Conservation (phyloP, 2,329 filamentous ascomycete genomes). For the Aureobasidium leucospermi region DNA sequence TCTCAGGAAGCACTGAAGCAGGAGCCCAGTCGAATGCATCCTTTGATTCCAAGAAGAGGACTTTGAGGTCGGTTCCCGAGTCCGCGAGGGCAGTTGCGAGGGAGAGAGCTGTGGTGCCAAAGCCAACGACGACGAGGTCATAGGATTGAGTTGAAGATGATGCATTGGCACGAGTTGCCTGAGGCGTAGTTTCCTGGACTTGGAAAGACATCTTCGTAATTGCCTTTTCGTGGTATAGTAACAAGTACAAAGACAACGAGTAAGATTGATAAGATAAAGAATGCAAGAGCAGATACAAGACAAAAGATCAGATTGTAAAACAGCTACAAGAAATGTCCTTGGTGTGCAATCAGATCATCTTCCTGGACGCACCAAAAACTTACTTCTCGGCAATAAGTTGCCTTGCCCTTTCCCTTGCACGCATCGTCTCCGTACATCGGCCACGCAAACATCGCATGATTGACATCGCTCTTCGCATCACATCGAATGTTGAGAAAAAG, state of each 20-base stretch:
- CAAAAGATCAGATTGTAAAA: neutral
- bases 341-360: no score
- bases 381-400: neutral
- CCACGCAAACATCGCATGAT: neutral
- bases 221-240: neutral
- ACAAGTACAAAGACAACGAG: neutral
- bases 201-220: neutral
- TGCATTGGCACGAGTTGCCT: neutral
- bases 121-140: constrained; percentile 23
- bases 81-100: constrained; percentile 21
- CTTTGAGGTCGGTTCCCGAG: constrained; percentile 13
- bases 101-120: constrained; percentile 20
- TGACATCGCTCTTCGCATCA: neutral
- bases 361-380: neutral
- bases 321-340: neutral
- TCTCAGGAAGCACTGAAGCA: constrained; percentile 19
- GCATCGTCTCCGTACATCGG: neutral
- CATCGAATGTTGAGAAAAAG: neutral
- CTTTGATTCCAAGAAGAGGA: constrained; percentile 21
- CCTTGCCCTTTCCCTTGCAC: neutral
- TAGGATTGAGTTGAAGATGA: neutral
- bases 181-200: neutral
- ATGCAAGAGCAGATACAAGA: neutral
- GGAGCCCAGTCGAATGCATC: constrained; percentile 18
- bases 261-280: constrained; percentile 9